These are phyloP conservation scores for Climacium dendroides DNA, from an alignment of 225 moss, liverwort and hornwort genomes.

Conservation along the genomic window DNA sequence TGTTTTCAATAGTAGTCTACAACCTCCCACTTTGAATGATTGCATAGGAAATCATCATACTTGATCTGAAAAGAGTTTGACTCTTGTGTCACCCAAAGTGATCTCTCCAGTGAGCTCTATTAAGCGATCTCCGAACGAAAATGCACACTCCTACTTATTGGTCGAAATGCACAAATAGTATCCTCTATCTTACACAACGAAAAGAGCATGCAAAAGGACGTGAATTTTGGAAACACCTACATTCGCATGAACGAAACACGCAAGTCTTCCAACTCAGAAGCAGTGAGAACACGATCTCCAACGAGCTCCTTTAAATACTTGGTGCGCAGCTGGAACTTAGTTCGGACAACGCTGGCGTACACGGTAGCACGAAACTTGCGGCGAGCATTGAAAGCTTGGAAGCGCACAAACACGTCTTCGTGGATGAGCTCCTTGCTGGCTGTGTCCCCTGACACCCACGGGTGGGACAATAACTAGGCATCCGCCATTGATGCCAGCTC, in stretches of 20 bases:
- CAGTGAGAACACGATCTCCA: constrained; percentile 35
- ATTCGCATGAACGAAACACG: constrained; percentile 45
- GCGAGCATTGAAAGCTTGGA: constrained; percentile 67
- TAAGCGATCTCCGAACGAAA: neutral
- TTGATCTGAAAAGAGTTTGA: neutral
- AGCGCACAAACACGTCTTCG: constrained; percentile 45
- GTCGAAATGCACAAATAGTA: neutral
- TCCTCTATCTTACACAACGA: neutral
- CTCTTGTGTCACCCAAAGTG: neutral
- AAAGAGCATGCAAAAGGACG: neutral
- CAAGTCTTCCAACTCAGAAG: constrained; percentile 52
- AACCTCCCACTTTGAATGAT: neutral
- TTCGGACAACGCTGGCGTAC: constrained; percentile 73
- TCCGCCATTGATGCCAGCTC: constrained; percentile 1
- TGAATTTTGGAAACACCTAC: constrained; percentile 13
- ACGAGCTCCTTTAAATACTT: constrained; percentile 66
- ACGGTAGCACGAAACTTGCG: constrained; percentile 83
- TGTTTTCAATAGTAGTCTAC: neutral
- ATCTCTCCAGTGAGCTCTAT: neutral
- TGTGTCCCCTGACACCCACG: constrained; percentile 75
- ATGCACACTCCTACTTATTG: neutral
- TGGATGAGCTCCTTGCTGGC: constrained; percentile 60
- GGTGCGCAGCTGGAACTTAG: constrained; percentile 67
- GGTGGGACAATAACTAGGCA: constrained; percentile 59
- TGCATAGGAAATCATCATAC: neutral